These are phyloP conservation scores for Sclerotinia minor DNA, from an alignment of 2,329 filamentous ascomycete species.

Conservation along the genomic window DNA sequence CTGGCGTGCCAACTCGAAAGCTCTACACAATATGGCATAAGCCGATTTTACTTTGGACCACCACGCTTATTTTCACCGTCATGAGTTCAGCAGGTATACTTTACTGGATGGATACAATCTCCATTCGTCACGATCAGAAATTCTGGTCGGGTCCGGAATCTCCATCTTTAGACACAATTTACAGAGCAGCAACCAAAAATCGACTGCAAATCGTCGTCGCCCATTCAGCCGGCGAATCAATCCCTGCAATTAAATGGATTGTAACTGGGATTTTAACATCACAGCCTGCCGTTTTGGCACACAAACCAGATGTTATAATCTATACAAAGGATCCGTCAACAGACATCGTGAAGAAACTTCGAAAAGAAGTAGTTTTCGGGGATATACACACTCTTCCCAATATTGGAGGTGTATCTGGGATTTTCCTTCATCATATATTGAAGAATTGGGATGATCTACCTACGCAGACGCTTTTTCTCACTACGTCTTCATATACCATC, in stretches of 20 bases:
- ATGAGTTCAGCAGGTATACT: conserved; percentile 31
- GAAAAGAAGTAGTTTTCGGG: conserved; percentile 11
- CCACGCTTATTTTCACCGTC: conserved; percentile 32
- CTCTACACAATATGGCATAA: conserved; percentile 34
- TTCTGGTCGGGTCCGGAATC: conserved; percentile 31
- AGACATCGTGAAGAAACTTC: conserved; percentile 18
- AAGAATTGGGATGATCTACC: conserved; percentile 47
- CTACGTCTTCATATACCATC: conserved; percentile 18
- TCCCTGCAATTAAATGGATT: conserved; percentile 29
- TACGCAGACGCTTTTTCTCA: conserved; percentile 49
- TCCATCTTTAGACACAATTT: conserved; percentile 33
- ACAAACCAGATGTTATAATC: conserved; percentile 32
- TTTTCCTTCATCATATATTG: conserved; percentile 50
- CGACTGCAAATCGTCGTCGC: conserved; percentile 38
- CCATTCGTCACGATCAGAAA: conserved; percentile 31
- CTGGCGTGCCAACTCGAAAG: conserved; percentile 23
- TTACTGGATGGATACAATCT: conserved; percentile 36
- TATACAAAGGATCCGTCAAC: conserved; percentile 35
- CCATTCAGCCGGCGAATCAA: conserved; percentile 34
- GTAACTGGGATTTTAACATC: conserved; percentile 29
- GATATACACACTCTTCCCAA: conserved; percentile 40
- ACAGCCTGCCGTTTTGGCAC: conserved; percentile 24
- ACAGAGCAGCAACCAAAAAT: conserved; percentile 32
- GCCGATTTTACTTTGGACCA: conserved; percentile 30
- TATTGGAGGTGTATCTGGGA: conserved; percentile 48